These are phyloP conservation scores for Zasmidium angulare DNA, from an alignment of 2,329 filamentous ascomycete genomes.

Conservation along the genomic window DNA sequence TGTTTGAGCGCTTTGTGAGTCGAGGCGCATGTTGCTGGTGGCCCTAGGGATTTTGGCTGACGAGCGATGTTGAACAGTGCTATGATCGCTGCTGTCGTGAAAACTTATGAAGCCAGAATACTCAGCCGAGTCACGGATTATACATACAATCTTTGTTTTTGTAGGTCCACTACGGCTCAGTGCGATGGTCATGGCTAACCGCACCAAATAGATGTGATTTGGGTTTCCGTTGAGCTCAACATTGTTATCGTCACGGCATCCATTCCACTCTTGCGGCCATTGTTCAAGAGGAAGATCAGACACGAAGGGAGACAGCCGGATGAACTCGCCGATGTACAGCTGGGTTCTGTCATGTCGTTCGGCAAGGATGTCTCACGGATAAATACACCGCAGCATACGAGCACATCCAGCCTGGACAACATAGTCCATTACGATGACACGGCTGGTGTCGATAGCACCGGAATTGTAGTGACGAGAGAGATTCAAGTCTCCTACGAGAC, in stretches of 20 bases:
- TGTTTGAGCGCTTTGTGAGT: slow-evolving; percentile 29
- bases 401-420: slow-evolving; percentile 16
- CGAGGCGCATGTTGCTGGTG: too few species aligned
- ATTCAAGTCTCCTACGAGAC: slow-evolving; percentile 17
- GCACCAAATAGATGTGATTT: slow-evolving; percentile 19
- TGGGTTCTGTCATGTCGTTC: slow-evolving; percentile 4
- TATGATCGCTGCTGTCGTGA: slow-evolving; percentile 32
- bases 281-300: slow-evolving; percentile 17
- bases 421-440: slow-evolving; percentile 11
- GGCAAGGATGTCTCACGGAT: slow-evolving; percentile 14
- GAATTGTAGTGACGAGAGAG: slow-evolving; percentile 18
- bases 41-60: slow-evolving; percentile 3
- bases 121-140: slow-evolving; percentile 30
- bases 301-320: background rate
- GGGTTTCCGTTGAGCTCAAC: slow-evolving; percentile 34
- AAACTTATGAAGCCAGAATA: slow-evolving; percentile 30
- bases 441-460: background rate
- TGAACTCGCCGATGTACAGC: slow-evolving; percentile 2
- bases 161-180: background rate
- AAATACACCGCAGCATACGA: slow-evolving; percentile 5
- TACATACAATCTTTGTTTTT: slow-evolving; percentile 29
- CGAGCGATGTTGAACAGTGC: slow-evolving; percentile 16
- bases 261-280: slow-evolving; percentile 29
- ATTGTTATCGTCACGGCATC: slow-evolving; percentile 37
- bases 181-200: background rate